Conservation (phyloP, 495 filamentous ascomycete species). For the Articulospora tetracladia region DNA sequence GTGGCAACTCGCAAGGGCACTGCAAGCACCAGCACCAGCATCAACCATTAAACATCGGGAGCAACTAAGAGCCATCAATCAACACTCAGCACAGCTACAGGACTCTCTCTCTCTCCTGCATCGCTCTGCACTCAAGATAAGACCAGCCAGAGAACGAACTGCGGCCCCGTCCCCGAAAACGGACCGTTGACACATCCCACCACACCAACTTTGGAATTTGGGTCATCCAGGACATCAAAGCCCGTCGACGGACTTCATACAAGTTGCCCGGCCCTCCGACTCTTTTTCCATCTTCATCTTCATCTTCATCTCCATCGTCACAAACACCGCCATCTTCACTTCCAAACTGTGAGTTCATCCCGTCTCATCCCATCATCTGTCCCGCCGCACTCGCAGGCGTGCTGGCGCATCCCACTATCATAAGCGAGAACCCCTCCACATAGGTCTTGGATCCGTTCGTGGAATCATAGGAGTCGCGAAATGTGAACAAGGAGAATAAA, state of each 20-base stretch:
- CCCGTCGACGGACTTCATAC: too few species aligned
- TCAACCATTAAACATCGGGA: too few species aligned
- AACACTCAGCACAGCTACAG: too few species aligned
- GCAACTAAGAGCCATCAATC: too few species aligned
- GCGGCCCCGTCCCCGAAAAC: slow-evolving; percentile 14
- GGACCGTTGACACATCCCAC: slow-evolving; percentile 16
- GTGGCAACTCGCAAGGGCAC: background rate
- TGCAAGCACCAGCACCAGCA: too few species aligned
- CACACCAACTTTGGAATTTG: too few species aligned
- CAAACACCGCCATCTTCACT: background rate
- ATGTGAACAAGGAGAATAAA: background rate
- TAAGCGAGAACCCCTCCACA: slow-evolving; percentile 13
- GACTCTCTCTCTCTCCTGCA: too few species aligned
- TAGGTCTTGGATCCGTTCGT: slow-evolving; percentile 3
- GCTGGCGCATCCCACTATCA: background rate
- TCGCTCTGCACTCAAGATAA: too few species aligned
- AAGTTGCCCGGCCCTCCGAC: too few species aligned
- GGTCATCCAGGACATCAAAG: too few species aligned
- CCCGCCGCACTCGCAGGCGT: background rate
- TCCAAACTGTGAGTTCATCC: slow-evolving; percentile 7
- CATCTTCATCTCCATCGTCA: slow-evolving; percentile 10
- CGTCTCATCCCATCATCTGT: background rate
- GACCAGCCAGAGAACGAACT: too few species aligned
- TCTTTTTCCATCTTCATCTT: background rate
- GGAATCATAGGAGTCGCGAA: background rate